Base-by-base conservation (phyloP, 345 rosid genomes). In the Boechera divaricarpa region DNA sequence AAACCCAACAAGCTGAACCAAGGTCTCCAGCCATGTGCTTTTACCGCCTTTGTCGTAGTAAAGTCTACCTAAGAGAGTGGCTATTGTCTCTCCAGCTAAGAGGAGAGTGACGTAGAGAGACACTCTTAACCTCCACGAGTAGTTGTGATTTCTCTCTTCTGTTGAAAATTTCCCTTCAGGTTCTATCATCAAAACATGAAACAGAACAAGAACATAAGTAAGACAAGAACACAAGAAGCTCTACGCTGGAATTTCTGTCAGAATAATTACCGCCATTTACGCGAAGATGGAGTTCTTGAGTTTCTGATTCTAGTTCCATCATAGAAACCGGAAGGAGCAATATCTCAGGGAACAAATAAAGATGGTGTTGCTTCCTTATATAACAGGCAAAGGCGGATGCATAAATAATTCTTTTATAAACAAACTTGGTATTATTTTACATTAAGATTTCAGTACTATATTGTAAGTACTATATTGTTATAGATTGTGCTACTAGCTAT, bases 41-140 rank as follows among this genome's bases (percentile, higher is more conserved):
- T 71, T 83, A 24, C 92, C 89, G 10, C 94, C 88, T 75, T 86
- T 80, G 11, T 79, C 80, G 41, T 57, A 86, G 82, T 87, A 89
- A 15, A 86, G 77, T 66, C 88, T 82, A 42, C 85, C 90, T 63
- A 86, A 58, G 42, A 87, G 67, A 1, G 83, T 76, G 6, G 91
- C 85, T 28, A 56, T 63, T 18, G 88, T 53, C 63, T 86, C 86
- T 15, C 87, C 86, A 3, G 68, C 10, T 70, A 89, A 81, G 48
- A 84, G 56, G 0, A 72, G 79, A 44, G 69, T 18, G 16, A 82
- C 44, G 10, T 77, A 84, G 28, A 86, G 75, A 68, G 71, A 68
- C 48, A 79, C 82, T 73, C 74, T 78, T 60, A 78, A 51, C 70
- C 66, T 72, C 82, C 78, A 73, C 12, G 64, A 49, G 78, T 73